These are phyloP conservation scores for Phytophthora colocasiae DNA, from an alignment of 352 stramenopile genomes.

Conservation along the genomic window DNA sequence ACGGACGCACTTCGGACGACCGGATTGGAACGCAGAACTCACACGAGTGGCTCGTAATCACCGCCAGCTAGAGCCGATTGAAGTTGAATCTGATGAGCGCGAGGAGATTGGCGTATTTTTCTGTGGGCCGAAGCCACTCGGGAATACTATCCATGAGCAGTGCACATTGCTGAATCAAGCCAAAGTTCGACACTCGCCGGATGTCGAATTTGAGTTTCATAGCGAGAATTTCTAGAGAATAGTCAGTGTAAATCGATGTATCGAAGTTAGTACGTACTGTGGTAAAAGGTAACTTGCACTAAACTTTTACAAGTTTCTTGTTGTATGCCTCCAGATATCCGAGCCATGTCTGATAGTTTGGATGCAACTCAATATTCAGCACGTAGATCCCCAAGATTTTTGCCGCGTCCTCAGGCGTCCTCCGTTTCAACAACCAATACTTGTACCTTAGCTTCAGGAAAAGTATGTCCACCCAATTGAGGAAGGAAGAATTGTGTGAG, in stretches of 20 bases:
- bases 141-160: slow-evolving; percentile 63
- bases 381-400: neutral
- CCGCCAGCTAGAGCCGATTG: slow-evolving; percentile 36
- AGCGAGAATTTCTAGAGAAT: slow-evolving; percentile 69
- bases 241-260: neutral
- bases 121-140: slow-evolving; percentile 72
- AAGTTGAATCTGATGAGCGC: slow-evolving; percentile 33
- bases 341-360: neutral
- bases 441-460: neutral
- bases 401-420: neutral
- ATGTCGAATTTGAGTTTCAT: slow-evolving; percentile 76
- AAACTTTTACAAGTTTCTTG: neutral
- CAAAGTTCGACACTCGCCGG: slow-evolving; percentile 35
- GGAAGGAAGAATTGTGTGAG: no score
- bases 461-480: neutral
- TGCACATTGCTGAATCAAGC: slow-evolving; percentile 65
- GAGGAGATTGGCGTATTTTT: slow-evolving; percentile 86
- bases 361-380: neutral
- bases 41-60: slow-evolving; percentile 58
- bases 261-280: no score
- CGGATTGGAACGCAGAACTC: slow-evolving; percentile 79
- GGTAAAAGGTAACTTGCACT: no score
- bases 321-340: neutral
- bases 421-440: neutral
- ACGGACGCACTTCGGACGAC: slow-evolving; percentile 76